phyloP scores from a whole-genome alignment of 176 grass and related monocot genomes.

The Lolium multiflorum region DNA sequence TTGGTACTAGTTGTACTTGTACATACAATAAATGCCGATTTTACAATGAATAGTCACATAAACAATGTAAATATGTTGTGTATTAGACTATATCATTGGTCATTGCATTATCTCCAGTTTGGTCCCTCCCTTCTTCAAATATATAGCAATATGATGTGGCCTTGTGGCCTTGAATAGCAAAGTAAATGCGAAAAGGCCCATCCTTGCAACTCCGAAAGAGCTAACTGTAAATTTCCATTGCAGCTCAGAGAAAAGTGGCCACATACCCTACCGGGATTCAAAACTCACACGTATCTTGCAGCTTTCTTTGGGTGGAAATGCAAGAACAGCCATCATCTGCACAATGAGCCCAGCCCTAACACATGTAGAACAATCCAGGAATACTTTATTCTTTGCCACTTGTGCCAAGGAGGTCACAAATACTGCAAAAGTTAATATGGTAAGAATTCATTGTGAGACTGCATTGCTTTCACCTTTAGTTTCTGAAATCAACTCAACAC shows the following conservation, averaged over 20 bases:
- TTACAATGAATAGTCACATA: no score
- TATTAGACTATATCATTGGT: no score
- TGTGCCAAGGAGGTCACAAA: constrained; percentile 95
- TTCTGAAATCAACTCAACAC: constrained; percentile 23
- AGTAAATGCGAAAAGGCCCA: no score
- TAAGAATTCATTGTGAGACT: constrained; percentile 40
- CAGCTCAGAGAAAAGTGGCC: constrained; percentile 84
- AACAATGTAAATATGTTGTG: no score
- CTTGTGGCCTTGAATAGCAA: no score
- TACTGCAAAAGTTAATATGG: constrained; percentile 96
- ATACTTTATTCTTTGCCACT: constrained; percentile 91
- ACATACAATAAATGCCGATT: no score
- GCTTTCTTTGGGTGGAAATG: constrained; percentile 95
- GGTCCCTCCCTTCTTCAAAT: no score
- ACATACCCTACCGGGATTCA: constrained; percentile 91
- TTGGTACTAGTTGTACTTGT: no score
- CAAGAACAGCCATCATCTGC: constrained; percentile 94
- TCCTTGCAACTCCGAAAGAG: constrained; percentile 7
- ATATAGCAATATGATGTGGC: no score
- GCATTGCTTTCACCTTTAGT: constrained; percentile 3
- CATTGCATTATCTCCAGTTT: no score
- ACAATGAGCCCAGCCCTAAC: constrained; percentile 91
- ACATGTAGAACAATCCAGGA: constrained; percentile 93
- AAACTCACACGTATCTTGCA: constrained; percentile 96
- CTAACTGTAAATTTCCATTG: constrained; percentile 41